phyloP scores from a whole-genome alignment of 352 stramenopile species.

The Phytophthora sansomeana region DNA sequence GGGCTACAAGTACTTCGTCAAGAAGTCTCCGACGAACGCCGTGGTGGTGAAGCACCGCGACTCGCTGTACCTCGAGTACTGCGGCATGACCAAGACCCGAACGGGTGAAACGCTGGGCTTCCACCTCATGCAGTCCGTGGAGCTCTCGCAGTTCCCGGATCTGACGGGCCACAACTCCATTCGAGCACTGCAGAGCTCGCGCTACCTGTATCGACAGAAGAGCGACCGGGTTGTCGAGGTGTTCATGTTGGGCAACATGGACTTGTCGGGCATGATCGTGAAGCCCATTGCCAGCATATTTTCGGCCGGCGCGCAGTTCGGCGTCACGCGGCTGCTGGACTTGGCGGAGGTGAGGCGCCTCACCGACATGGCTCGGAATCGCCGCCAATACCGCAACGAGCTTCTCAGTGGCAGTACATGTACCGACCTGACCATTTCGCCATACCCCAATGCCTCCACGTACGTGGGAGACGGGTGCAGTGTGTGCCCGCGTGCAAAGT shows the following conservation, averaged over 20 bases:
- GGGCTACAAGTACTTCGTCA: conserved; percentile 71
- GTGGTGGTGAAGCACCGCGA: conserved; percentile 42
- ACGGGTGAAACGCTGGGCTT: conserved; percentile 49
- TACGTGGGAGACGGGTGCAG: conserved; percentile 23
- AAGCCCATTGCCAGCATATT: conserved; percentile 49
- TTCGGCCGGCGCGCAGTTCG: conserved; percentile 48
- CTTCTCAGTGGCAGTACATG: conserved; percentile 15
- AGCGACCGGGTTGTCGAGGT: conserved; percentile 57
- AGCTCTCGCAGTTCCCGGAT: conserved; percentile 49
- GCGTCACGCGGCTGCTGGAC: conserved; percentile 53
- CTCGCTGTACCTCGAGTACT: conserved; percentile 53
- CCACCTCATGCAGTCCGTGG: conserved; percentile 54
- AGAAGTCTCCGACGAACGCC: conserved; percentile 41
- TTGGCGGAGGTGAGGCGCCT: conserved; percentile 54
- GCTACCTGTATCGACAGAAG: conserved; percentile 62
- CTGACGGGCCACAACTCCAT: conserved; percentile 53
- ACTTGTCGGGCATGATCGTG: conserved; percentile 45
- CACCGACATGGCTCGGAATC: conserved; percentile 46
- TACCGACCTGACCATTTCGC: conserved; percentile 19
- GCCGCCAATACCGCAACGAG: conserved; percentile 16
- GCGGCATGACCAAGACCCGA: conserved; percentile 39
- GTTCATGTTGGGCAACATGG: conserved; percentile 51
- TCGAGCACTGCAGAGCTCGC: conserved; percentile 49
- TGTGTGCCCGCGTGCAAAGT: conserved; percentile 30
- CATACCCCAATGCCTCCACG: conserved; percentile 16